Base-by-base conservation (phyloP, 331 rosid species). In the Pyrus hybrid region DNA sequence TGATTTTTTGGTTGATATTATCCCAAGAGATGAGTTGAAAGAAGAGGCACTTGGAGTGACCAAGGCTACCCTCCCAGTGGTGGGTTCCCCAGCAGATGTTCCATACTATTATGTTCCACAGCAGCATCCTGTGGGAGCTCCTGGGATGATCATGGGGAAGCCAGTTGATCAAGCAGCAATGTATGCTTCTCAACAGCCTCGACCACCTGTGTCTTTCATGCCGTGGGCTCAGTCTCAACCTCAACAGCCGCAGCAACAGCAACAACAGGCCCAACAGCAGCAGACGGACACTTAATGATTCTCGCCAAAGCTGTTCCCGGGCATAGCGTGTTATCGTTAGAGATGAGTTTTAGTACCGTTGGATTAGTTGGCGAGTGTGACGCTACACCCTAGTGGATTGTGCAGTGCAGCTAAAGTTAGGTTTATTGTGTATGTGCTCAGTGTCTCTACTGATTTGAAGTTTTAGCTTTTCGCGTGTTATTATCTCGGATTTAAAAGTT, bases 61-160 rank as follows among this genome's bases (percentile, higher is more conserved):
- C 33, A 89, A 89, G 76, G 88, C 85, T 70, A 75, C 83, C 67
- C 73, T 89, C 70, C 97, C 94, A 16, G 79, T 86, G 21, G 83
- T 80, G 74, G 90, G 88, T 47, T 82, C 93, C 22, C 86, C 91
- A 0, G 85, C 90, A 29, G 91, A 91, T 78, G 73, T 89, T 49
- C 92, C 97, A 11, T 91, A 84, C 76, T 89, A 86, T 74, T 87
- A 84, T 75, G 87, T 79, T 64, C 87, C 87, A 65, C 87, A 88
- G 7, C 90, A 80, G 85, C 92, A 83, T 75, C 91, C 87, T 18
- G 83, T 75, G 14, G 87, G 84, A 45, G 86, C 88, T 53, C 57
- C 93, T 11, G 94, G 88, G 67, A 87, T 89, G 97, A 89, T 86
- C 75, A 86, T 91, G 97, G 97, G 97, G 73, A 91, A 91, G 63